Base-by-base conservation (phyloP, 345 rosid genomes). In the Melaleuca alternifolia region DNA sequence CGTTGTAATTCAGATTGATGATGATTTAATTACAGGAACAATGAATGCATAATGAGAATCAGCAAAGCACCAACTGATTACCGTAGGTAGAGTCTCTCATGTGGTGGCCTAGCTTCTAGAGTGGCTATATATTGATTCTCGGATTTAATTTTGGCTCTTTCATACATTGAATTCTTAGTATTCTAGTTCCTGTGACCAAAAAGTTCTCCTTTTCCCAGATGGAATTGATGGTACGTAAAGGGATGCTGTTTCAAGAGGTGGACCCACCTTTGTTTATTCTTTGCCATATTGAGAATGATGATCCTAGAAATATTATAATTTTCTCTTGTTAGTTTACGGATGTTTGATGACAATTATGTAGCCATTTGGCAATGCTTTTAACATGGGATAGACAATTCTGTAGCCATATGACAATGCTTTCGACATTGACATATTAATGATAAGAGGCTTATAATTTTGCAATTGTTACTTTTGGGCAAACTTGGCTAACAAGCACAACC, bases 141-240 rank as follows among this genome's bases (percentile, higher is more conserved):
- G 24, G 79, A 71, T 71, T 71, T 71, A 37, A 48, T 71, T 71
- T 71, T 71, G 79, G 48, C 7, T 37, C 30, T 83, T 50, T n/a
- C 15, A 83, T 30, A 53, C 85, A 20, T 51, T 30, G 85, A 83
- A 41, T 52, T 30, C 46, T 83, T 50, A 51, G 85, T 44, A 33
- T 52, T 83, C 44, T 56, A 30, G 85, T 53, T 56, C 54, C 56
- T 2, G 50, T 83, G 85, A 52, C 62, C 20, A 50, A 53, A 90
- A 89, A 61, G 54, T 86, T 95, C 91, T 96, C 91, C 95, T 95
- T 95, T 94, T 94, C 93, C 96, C 99, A 97, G 98, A 97, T 96
- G 98, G 94, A 94, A 88, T 91, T 89, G 97, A 96, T 95, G 98
- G 92, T 91, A 95, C 99, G 97, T 97, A 98, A 97, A 92, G 94